Percentiles rank a stretch among this genome's conserved stretches.
Conservation (phyloP, 2,329 filamentous ascomycete species). For the Nigrospora sphaerica region DNA sequence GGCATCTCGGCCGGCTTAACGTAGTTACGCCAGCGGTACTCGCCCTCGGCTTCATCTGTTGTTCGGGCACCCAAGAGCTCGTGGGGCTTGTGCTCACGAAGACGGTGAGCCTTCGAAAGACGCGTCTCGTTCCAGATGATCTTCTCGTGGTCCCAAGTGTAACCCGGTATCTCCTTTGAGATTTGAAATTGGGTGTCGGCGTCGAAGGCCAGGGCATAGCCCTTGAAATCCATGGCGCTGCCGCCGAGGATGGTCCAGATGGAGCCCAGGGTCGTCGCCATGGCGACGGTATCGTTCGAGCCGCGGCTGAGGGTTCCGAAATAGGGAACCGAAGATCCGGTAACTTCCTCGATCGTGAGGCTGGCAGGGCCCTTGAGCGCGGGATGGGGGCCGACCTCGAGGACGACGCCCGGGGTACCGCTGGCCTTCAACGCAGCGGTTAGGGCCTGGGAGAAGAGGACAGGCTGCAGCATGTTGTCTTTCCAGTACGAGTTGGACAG, state of each 20-base stretch:
- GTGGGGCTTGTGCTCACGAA: not conserved
- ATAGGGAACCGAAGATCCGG: conserved; percentile 3
- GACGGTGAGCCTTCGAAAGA: not conserved
- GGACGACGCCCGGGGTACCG: conserved; percentile 2
- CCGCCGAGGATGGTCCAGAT: conserved; percentile 4
- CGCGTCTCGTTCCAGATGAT: conserved; percentile 5
- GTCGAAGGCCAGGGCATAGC: not conserved
- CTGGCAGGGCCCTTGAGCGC: conserved; percentile 7
- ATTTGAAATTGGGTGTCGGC: not conserved
- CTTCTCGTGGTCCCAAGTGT: conserved; percentile 6
- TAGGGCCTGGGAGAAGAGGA: conserved; percentile 8
- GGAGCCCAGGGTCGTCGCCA: conserved; percentile 1
- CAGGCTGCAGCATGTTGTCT: conserved; percentile 6
- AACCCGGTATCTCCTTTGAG: conserved; percentile 2
- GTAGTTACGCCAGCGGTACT: conserved; percentile 10
- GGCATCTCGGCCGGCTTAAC: conserved; percentile 15
- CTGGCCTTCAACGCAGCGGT: not conserved
- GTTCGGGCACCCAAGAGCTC: conserved; percentile 1
- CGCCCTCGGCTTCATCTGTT: not conserved
- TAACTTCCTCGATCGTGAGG: conserved; percentile 1
- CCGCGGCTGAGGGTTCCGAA: conserved; percentile 4
- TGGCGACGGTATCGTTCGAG: not conserved
- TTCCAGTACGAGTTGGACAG: conserved; percentile 6
- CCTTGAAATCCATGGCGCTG: not conserved
- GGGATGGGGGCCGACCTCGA: conserved; percentile 9